Base-by-base conservation (phyloP, 1,284 basidiomycete genomes). In the Salmacisia buchloeana region DNA sequence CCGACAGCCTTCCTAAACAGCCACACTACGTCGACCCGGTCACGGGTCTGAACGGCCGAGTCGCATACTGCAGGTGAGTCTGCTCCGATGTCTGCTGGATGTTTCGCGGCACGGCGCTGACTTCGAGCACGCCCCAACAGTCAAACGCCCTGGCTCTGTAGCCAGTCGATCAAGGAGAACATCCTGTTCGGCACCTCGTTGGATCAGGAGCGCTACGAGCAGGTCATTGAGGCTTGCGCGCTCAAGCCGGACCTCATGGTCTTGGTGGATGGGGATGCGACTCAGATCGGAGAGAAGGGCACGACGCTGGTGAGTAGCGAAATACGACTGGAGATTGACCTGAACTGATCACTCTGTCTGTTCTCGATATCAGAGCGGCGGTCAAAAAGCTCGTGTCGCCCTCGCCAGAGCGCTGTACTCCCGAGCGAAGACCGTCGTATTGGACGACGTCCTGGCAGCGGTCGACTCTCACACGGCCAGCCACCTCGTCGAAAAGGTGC, bases 391-490 rank as follows among this genome's bases (percentile, higher is more conserved):
- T 18, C 58, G 76, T 31, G 65, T 78, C n/a, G 69, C 70, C 2
- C 68, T 79, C 7, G 77, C 77, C 12, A 65, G 74, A 4, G 69
- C 75, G 1, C 52, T 79, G 10, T 79, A 79, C 58, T 69, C 71
- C 10, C 72, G 72, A 25, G 66, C 74, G 1, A 54, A 62, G 4
- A 66, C 72, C 2, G 52, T 78, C 9, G 62, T 79, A 3, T 65
- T 79, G 25, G 77, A 78, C 60, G 77, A 79, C 36, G 70, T 77
- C n/a, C 60, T 77, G 36, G 64, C 75, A 0, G 74, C 74, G 1
- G 87, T 91, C 2, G 89, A 91, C 74, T 85, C 87, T 9, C 66
- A 72, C 61, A 76, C 75, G 21, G 88, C 85, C 63, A 86, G 89
- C 38, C 83, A 84, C 58, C 63, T 78, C 58, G 64, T 70, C 5